A percentile compares a stretch with the other conserved stretches of the same genome.
These are phyloP conservation scores for Ambrosiella xylebori DNA, from an alignment of 2,329 filamentous ascomycete genomes.

Conservation along the genomic window DNA sequence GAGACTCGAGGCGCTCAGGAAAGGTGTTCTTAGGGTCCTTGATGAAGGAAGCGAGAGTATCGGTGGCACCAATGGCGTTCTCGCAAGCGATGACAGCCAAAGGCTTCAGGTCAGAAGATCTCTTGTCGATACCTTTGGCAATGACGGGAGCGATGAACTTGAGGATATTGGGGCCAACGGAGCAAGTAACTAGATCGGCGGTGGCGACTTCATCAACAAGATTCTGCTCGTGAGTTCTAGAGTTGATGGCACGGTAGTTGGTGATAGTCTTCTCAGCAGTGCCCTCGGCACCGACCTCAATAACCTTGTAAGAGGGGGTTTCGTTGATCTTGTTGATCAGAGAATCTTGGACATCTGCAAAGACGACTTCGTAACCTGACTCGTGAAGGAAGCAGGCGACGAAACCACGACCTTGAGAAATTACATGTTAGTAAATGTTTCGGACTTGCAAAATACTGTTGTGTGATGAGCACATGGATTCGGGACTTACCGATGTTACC, in stretches of 20 bases:
- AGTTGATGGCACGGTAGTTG: constrained; percentile 96
- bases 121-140: constrained; percentile 75
- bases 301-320: constrained; percentile 68
- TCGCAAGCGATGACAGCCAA: constrained; percentile 92
- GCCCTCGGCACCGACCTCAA: constrained; percentile 75
- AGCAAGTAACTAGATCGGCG: constrained; percentile 87
- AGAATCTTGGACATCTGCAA: constrained; percentile 78
- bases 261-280: constrained; percentile 69
- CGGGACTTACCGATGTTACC: constrained; percentile 54
- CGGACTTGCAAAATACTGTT: background rate
- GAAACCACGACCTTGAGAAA: constrained; percentile 47
- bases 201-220: constrained; percentile 72
- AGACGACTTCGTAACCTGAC: constrained; percentile 89
- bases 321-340: constrained; percentile 67
- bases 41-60: constrained; percentile 70
- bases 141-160: constrained; percentile 93
- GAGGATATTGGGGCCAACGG: constrained; percentile 88
- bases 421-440: constrained; percentile 3
- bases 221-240: constrained; percentile 63
- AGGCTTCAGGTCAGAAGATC: constrained; percentile 44
- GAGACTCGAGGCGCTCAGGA: constrained; percentile 45
- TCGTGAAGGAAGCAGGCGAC: constrained; percentile 86
- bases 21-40: constrained; percentile 56
- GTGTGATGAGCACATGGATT: background rate
- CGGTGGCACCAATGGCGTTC: constrained; percentile 90